A percentile compares a stretch with the other conserved stretches of the same genome.
phyloP scores from a whole-genome alignment of 805 yeast species.

The Komagataella phaffii region DNA sequence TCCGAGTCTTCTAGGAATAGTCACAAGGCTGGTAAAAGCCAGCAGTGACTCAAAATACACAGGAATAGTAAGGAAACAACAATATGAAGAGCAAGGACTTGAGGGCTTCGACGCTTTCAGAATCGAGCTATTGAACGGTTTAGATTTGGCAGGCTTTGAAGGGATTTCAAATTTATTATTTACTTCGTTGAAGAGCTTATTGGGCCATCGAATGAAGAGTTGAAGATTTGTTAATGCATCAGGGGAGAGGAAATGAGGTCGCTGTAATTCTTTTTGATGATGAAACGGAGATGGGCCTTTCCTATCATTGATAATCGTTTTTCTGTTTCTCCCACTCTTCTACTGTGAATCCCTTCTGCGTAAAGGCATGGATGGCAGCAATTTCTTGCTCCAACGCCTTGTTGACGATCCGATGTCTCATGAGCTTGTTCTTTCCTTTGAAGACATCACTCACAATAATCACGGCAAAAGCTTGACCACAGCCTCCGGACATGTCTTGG shows the following conservation, averaged over 20 bases:
- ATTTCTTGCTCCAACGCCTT: conserved; percentile 72
- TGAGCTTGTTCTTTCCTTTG: conserved; percentile 68
- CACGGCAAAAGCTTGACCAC: conserved; percentile 97
- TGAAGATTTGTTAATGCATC: not conserved
- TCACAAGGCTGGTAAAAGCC: not conserved
- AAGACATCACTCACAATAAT: conserved; percentile 65
- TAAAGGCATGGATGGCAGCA: conserved; percentile 83
- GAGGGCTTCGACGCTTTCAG: conserved; percentile 29
- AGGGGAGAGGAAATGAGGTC: conserved; percentile 6
- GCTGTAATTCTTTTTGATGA: not conserved
- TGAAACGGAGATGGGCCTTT: not conserved
- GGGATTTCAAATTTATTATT: conserved; percentile 39
- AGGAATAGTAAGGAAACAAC: conserved; percentile 4
- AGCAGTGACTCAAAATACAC: conserved; percentile 10
- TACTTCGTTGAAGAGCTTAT: conserved; percentile 37
- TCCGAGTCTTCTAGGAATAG: conserved; percentile 20
- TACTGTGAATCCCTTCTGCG: conserved; percentile 80
- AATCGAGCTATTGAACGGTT: conserved; percentile 24
- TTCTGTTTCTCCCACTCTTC: conserved; percentile 64
- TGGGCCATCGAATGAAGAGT: conserved; percentile 6
- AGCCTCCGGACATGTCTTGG: conserved; percentile 79
- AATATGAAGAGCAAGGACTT: conserved; percentile 21
- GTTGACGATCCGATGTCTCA: conserved; percentile 82
- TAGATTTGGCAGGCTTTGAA: conserved; percentile 27
- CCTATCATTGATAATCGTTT: conserved; percentile 4